Evolutionary conservation across 352 stramenopile species (phyloP).

Genomic region (Ophiocytium majus): DNA sequence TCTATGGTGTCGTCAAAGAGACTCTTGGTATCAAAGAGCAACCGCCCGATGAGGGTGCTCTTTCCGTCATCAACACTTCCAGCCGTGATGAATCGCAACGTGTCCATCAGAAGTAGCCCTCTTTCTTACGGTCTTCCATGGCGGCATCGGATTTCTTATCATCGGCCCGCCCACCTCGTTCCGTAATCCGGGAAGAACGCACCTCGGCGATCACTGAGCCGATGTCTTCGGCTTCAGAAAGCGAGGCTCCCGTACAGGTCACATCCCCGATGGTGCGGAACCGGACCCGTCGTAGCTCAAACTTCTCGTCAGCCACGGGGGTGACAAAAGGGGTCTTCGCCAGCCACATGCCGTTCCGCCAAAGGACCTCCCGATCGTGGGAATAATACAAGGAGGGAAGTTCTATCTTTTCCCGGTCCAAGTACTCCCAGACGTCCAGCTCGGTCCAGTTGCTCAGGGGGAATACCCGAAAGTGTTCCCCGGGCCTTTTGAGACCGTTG

Average conservation of each 20-base stretch:
- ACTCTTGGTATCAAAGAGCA: not conserved
- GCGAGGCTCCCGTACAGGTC: not conserved
- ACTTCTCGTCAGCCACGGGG: not conserved
- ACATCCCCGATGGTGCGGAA: not conserved
- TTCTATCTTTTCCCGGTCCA: not conserved
- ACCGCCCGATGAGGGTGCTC: slow-evolving; percentile 1
- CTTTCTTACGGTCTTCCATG: slow-evolving; percentile 7
- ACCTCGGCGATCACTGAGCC: not conserved
- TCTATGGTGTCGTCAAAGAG: not conserved
- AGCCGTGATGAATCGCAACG: not conserved
- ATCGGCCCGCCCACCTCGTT: not conserved
- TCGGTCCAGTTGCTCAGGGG: slow-evolving; percentile 6
- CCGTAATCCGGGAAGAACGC: not conserved
- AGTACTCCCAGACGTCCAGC: not conserved
- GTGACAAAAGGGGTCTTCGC: not conserved
- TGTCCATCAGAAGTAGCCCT: not conserved
- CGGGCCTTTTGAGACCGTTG: not conserved
- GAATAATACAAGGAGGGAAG: not conserved
- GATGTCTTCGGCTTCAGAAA: not conserved
- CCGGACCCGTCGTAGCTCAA: not conserved
- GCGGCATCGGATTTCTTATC: not conserved
- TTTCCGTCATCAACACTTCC: slow-evolving; percentile 5
- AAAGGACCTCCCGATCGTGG: not conserved
- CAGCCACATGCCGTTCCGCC: not conserved
- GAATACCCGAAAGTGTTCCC: not conserved